phyloP scores from a whole-genome alignment of 1,284 basidiomycete species.

The Apiotrichum gracile region DNA sequence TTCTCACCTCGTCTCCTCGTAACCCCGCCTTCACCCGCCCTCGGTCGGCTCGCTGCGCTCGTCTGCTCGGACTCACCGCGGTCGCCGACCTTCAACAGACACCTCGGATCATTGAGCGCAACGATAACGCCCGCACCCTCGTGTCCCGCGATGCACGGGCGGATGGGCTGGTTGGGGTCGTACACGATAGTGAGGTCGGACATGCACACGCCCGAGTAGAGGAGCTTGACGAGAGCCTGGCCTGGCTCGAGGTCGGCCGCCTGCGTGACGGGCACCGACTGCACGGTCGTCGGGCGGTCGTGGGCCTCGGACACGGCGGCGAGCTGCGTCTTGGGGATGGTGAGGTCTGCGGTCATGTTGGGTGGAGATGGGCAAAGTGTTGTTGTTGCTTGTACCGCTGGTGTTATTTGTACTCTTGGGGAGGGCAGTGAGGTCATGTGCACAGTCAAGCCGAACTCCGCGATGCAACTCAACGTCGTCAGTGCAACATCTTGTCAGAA shows the following conservation, averaged over 20 bases:
- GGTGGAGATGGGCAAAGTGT: background rate
- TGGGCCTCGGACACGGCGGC: constrained; percentile 57
- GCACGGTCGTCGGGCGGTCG: constrained; percentile 44
- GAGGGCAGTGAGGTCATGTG: too few relatives aligned
- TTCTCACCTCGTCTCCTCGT: too few relatives aligned
- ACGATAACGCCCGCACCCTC: constrained; percentile 55
- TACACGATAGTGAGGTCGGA: constrained; percentile 66
- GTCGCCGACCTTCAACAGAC: constrained; percentile 9
- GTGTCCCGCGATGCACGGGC: constrained; percentile 68
- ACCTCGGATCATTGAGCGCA: constrained; percentile 67
- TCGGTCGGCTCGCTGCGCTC: constrained; percentile 55
- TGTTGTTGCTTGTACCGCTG: background rate
- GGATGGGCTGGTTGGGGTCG: constrained; percentile 14
- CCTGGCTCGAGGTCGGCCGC: constrained; percentile 60
- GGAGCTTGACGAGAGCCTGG: constrained; percentile 10
- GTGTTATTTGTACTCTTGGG: too few relatives aligned
- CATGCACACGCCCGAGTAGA: constrained; percentile 57
- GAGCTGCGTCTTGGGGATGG: constrained; percentile 58
- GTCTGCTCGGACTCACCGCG: constrained; percentile 21
- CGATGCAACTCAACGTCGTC: too few relatives aligned
- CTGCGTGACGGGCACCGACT: constrained; percentile 53
- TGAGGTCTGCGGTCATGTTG: background rate
- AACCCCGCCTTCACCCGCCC: too few relatives aligned
- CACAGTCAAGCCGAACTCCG: too few relatives aligned
- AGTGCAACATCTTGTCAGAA: too few relatives aligned